Evolutionary conservation across 495 filamentous ascomycete genomes (phyloP), one percentile per base, ranked within the genome.

Genomic region (Aspergillus kassunensis): DNA sequence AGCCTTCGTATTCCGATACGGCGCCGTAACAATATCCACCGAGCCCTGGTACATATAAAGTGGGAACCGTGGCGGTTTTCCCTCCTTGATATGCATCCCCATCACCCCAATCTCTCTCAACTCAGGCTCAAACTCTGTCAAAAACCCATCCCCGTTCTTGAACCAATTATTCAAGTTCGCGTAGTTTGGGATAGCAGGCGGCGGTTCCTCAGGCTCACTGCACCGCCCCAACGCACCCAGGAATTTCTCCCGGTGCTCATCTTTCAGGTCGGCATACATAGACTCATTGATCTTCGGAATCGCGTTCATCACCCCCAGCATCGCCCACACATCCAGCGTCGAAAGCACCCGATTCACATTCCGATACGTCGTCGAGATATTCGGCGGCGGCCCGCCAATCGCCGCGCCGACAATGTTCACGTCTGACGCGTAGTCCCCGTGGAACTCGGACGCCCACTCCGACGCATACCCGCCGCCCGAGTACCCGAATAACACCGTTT

Each of bases 31-130:
- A 56, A 75, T 59, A 52, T 79, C 76, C 1, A 56, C 27, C 31
- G 76, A 64, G 1, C 73, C 74, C 52, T 78, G 73, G 60, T 76
- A 78, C 0, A 72, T 42, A 47, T 68, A 78, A n/a, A 74, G 35
- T 3, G 74, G 75, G 62, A 76, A 74, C 19, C 58, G 21, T 12
- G 76, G 77, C 1, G 64, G 49, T 0, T 74, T 74, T 12, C 4
- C 10, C n/a, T 34, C 10, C 3, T 34, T 15, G 10, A 34, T 34
- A 44, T 74, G 70, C 31, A 58, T 63, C 5, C 76, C 76, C 64
- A 74, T 68, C 6, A 58, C 53, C 29, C 63, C 60, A 41, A 76
- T 66, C 4, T 44, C 37, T 10, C 70, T 46, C 13, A 72, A 25
- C 3, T 55, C 8, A 2, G 18, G 13, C 27, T 18, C 7, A 16